phyloP scores from a whole-genome alignment of 352 stramenopile species.

The Hyaloperonospora brassicae region DNA sequence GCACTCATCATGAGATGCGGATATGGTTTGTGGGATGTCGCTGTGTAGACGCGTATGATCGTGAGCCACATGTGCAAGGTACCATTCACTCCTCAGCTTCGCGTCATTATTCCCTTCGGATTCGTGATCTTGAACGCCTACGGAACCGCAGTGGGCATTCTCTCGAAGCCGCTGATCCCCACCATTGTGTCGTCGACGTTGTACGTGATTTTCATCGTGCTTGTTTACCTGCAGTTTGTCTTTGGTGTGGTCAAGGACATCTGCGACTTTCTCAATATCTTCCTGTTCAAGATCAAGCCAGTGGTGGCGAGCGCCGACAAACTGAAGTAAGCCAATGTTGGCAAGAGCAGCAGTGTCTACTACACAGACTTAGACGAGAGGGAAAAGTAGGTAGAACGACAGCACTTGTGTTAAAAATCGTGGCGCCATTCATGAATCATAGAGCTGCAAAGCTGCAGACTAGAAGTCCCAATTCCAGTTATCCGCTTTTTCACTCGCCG shows the following conservation, averaged over 20 bases:
- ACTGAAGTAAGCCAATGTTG: conserved; percentile 15
- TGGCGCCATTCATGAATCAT: background rate
- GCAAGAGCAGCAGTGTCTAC: conserved; percentile 2
- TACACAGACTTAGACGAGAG: background rate
- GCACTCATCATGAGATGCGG: background rate
- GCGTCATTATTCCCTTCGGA: conserved; percentile 70
- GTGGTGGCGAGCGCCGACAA: conserved; percentile 23
- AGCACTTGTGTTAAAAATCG: conserved; percentile 6
- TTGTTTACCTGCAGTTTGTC: conserved; percentile 78
- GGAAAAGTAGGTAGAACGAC: conserved; percentile 17
- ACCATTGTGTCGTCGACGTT: conserved; percentile 59
- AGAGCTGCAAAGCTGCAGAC: background rate
- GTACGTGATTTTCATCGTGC: conserved; percentile 68
- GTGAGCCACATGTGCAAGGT: conserved; percentile 88
- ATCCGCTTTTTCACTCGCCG: conserved; percentile 37
- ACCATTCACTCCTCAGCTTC: conserved; percentile 71
- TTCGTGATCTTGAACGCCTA: conserved; percentile 75
- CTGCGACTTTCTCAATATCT: conserved; percentile 81
- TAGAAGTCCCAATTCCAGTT: conserved; percentile 84
- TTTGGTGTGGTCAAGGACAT: conserved; percentile 78
- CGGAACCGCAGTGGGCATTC: conserved; percentile 36
- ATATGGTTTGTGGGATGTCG: conserved; percentile 3
- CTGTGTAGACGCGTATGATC: conserved; percentile 78
- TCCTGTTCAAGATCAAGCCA: conserved; percentile 73
- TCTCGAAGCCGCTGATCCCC: conserved; percentile 42